Evolutionary conservation across 371 early-diverging fungal genomes (phyloP).

Genomic region (Mortierella sp.): DNA sequence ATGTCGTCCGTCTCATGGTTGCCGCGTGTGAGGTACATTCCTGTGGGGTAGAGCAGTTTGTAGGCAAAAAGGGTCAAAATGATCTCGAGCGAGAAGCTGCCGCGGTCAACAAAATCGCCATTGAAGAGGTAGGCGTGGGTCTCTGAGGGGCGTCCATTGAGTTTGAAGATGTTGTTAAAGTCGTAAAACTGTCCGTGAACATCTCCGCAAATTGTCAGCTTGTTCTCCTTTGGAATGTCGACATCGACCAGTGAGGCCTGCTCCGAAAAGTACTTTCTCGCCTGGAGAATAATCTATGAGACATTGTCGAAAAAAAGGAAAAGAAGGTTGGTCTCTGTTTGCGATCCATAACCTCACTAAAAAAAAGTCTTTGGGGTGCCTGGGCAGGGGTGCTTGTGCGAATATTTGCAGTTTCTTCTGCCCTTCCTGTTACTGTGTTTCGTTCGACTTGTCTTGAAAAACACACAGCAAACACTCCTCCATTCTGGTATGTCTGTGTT

Average conservation of each 20-base stretch:
- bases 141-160: constrained; percentile 90
- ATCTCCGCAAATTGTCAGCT: constrained; percentile 97
- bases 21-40: constrained; percentile 94
- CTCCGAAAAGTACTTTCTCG: constrained; percentile 78
- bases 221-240: constrained; percentile 78
- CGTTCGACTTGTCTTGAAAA: too few species aligned
- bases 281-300: constrained; percentile 80
- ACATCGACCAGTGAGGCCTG: constrained; percentile 90
- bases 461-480: too few species aligned
- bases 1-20: constrained; percentile 99
- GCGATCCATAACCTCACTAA: background rate
- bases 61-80: constrained; percentile 94
- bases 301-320: background rate
- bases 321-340: background rate
- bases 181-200: constrained; percentile 99
- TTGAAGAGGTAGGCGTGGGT: constrained; percentile 94
- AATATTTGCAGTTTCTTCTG: background rate
- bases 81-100: constrained; percentile 96
- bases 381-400: background rate
- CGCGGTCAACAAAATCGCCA: constrained; percentile 99
- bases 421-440: background rate
- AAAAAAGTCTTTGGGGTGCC: background rate
- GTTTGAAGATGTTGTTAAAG: constrained; percentile 93
- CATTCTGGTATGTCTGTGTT: too few species aligned
- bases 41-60: constrained; percentile 92